These are phyloP conservation scores for Lachnellula occidentalis DNA, from an alignment of 2,329 filamentous ascomycete species.

Conservation along the genomic window DNA sequence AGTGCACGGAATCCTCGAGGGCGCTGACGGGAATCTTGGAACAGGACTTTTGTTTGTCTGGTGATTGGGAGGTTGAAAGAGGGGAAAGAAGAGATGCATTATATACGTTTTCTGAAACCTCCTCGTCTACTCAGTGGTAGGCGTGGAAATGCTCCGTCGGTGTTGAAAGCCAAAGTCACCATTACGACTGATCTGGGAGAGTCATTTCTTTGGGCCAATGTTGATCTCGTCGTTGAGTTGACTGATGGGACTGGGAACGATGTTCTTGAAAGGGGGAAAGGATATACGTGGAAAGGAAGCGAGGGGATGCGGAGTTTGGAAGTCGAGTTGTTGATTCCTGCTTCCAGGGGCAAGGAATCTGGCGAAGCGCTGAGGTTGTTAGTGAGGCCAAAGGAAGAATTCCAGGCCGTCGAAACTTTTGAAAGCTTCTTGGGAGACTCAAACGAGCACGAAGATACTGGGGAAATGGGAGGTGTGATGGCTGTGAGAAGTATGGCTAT, in stretches of 20 bases:
- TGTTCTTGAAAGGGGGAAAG: conserved; percentile 4
- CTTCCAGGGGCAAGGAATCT: background rate
- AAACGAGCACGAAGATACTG: background rate
- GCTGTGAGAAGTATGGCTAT: conserved; percentile 22
- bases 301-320: conserved; percentile 24
- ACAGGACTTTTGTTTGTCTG: background rate
- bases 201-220: conserved; percentile 28
- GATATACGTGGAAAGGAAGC: conserved; percentile 23
- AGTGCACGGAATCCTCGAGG: no score
- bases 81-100: conserved; percentile 42
- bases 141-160: conserved; percentile 16
- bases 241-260: conserved; percentile 6
- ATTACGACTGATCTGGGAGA: conserved; percentile 63
- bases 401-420: conserved; percentile 7
- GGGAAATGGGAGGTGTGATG: conserved; percentile 14
- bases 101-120: conserved; percentile 63
- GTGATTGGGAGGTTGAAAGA: background rate
- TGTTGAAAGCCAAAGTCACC: conserved; percentile 47
- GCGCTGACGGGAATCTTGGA: no score
- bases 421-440: conserved; percentile 4
- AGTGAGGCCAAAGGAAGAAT: conserved; percentile 14
- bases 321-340: conserved; percentile 17
- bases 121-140: conserved; percentile 40
- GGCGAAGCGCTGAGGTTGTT: conserved; percentile 12
- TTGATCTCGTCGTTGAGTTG: conserved; percentile 16